Conservation (phyloP, 2,329 filamentous ascomycete species). For the Calonectria leucothoes region DNA sequence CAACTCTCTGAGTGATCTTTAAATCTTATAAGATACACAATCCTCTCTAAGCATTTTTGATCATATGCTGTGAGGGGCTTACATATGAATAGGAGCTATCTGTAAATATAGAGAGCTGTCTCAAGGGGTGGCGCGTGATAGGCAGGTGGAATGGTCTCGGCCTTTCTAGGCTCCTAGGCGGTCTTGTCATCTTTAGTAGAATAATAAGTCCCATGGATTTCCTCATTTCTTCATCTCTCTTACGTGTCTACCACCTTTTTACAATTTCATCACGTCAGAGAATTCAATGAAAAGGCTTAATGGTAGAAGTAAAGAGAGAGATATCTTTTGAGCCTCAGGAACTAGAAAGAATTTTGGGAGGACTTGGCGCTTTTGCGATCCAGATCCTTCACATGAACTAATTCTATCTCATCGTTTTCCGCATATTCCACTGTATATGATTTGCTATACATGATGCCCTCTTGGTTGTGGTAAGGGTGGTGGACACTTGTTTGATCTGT, state of each 20-base stretch:
- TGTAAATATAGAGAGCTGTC: too few relatives aligned
- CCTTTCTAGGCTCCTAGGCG: too few relatives aligned
- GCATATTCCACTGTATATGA: slow-evolving; percentile 48
- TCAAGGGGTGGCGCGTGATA: too few relatives aligned
- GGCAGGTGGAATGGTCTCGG: too few relatives aligned
- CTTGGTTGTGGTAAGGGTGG: slow-evolving; percentile 16
- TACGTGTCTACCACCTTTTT: background rate
- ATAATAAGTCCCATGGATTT: too few relatives aligned
- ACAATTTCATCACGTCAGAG: background rate
- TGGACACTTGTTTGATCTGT: background rate
- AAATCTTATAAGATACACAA: too few relatives aligned
- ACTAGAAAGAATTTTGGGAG: background rate
- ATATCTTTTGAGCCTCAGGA: background rate
- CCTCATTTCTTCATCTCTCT: too few relatives aligned
- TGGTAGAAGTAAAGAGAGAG: background rate
- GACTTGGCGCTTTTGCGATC: slow-evolving; percentile 28
- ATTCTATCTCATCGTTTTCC: slow-evolving; percentile 45
- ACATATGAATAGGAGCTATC: too few relatives aligned
- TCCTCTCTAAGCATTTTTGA: too few relatives aligned
- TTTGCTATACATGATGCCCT: slow-evolving; percentile 36
- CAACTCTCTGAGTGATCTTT: too few relatives aligned
- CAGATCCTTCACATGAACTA: slow-evolving; percentile 41
- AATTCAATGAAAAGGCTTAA: background rate
- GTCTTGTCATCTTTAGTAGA: too few relatives aligned
- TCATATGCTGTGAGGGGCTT: too few relatives aligned